Conservation (phyloP, 2,329 filamentous ascomycete genomes). For the Colletotrichum costaricense region DNA sequence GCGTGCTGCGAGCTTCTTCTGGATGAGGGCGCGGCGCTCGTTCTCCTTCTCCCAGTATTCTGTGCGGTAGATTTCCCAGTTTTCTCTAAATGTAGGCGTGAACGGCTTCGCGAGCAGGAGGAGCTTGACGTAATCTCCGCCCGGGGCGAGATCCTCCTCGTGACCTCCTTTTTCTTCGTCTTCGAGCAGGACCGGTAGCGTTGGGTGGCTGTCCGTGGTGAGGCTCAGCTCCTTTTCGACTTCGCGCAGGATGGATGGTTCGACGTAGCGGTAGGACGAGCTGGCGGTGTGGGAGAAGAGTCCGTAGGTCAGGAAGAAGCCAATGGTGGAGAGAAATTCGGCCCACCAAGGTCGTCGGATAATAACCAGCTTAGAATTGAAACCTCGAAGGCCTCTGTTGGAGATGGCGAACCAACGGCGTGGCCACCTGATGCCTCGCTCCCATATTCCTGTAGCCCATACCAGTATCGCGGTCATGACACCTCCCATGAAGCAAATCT, state of each 20-base stretch:
- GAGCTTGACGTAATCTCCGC: conserved; percentile 92
- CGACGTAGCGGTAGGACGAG: conserved; percentile 82
- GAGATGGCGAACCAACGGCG: conserved; percentile 89
- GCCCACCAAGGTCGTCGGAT: conserved; percentile 85
- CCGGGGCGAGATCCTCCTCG: conserved; percentile 90
- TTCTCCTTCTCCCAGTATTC: conserved; percentile 99
- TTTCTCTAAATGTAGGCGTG: conserved; percentile 92
- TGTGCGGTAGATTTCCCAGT: conserved; percentile 93
- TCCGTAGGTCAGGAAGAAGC: conserved; percentile 83
- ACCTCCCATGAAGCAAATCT: conserved; percentile 91
- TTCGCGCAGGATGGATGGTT: conserved; percentile 69
- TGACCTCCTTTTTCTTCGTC: conserved; percentile 75
- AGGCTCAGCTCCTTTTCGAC: conserved; percentile 69
- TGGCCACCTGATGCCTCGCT: conserved; percentile 94
- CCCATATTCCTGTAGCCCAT: conserved; percentile 97
- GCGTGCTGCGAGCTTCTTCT: conserved; percentile 74
- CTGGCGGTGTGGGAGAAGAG: conserved; percentile 75
- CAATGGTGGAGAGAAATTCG: conserved; percentile 78
- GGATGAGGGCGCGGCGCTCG: conserved; percentile 81
- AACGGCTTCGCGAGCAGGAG: conserved; percentile 94
- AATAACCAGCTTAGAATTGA: conserved; percentile 97
- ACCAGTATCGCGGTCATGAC: conserved; percentile 87
- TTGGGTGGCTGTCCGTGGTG: conserved; percentile 53
- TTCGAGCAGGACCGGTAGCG: conserved; percentile 55
- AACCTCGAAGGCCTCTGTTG: conserved; percentile 88